Evolutionary conservation across 345 rosid species (phyloP), one percentile per base, ranked within the genome.

Genomic region (Gossypium longicalyx): DNA sequence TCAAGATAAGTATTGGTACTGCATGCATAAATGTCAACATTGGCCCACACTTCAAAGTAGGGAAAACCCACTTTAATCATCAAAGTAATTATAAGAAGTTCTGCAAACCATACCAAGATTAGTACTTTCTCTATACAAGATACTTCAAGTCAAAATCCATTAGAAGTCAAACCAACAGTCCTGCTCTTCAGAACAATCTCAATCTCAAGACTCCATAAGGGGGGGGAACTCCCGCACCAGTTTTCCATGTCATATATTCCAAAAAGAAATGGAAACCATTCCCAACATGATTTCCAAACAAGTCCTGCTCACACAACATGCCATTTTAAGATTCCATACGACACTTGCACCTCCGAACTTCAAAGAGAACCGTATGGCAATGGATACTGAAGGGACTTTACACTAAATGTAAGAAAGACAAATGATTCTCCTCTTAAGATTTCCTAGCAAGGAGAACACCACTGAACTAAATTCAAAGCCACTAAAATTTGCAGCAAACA

Each of bases 331-430:
- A 17, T 9, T n/a, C 27, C 25, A 9, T 64, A 64, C 7, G 19
- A 64, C 49, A n/a, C n/a, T 47, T 67, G 38, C 38, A 67, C 41
- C 54, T 67, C 71, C 71, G 48, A 44, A 34, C 71, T 67, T 45
- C 34, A 34, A 34, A 53, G 10, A 13, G n/a, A 45, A 20, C 56
- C 71, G 12, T 45, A 12, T 22, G 15, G 27, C 48, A 15, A 66
- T 44, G 27, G 51, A 10, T 66, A 66, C 52, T 9, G 4, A n/a
- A 44, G 70, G 16, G 9, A 66, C 27, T 19, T 66, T 22, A 10
- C 9, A 44, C 2, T 44, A 66, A 66, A 66, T 44, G 44, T 63
- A 44, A 65, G 70, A 11, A 10, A 12, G 20, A 47, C 29, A 19
- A 13, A 45, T 12, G 17, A 67, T 48, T 12, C 56, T 22, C n/a